phyloP scores from a whole-genome alignment of 176 grass and related monocot species.

The Panicum miliaceum region DNA sequence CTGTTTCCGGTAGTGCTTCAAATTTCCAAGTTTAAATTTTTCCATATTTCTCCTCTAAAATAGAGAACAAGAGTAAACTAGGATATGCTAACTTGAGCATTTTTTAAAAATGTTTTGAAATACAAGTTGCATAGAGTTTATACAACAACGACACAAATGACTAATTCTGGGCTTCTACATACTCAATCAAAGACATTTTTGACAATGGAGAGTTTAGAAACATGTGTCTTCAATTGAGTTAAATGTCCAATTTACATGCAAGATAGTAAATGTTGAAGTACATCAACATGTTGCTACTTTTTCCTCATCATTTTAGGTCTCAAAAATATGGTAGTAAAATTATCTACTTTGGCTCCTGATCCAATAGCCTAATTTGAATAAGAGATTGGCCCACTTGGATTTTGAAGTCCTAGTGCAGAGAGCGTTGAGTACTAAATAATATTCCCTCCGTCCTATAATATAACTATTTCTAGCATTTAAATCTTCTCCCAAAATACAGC shows the following conservation, averaged over 20 bases:
- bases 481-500: too few species aligned
- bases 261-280: not conserved
- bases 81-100: not conserved
- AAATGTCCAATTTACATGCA: not conserved
- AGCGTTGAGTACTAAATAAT: too few species aligned
- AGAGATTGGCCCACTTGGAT: too few species aligned
- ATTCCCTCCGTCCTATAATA: too few species aligned
- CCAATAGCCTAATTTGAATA: not conserved
- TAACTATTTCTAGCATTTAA: too few species aligned
- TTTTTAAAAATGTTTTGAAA: not conserved
- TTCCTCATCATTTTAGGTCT: not conserved
- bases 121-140: not conserved
- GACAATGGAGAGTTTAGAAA: not conserved
- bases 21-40: not conserved
- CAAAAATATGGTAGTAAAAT: not conserved
- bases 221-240: not conserved
- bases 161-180: not conserved
- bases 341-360: not conserved
- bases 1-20: too few species aligned
- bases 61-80: not conserved
- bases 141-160: not conserved
- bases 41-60: not conserved
- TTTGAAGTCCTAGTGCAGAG: too few species aligned
- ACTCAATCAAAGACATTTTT: not conserved
- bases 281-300: not conserved